Percentiles rank a stretch among this genome's conserved stretches.
phyloP scores from a whole-genome alignment of 2,329 filamentous ascomycete genomes.

The Magnaporthales sp. region DNA sequence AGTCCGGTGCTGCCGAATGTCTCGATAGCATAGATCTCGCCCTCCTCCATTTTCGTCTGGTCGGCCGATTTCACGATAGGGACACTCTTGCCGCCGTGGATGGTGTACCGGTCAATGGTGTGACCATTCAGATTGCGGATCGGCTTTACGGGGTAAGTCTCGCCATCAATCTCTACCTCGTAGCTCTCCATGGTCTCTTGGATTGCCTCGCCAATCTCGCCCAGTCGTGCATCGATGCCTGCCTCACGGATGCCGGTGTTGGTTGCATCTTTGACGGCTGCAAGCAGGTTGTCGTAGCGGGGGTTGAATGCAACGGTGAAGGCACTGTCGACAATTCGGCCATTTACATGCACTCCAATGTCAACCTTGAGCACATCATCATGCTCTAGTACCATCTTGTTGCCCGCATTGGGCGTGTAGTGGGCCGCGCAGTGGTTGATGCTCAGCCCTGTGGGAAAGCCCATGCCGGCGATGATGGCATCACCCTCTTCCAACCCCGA shows the following conservation, averaged over 20 bases:
- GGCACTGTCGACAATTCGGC: constrained; percentile 71
- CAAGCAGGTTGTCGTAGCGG: constrained; percentile 65
- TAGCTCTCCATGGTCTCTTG: constrained; percentile 93
- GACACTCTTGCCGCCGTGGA: constrained; percentile 88
- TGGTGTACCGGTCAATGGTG: constrained; percentile 81
- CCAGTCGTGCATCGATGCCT: constrained; percentile 83
- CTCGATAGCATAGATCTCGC: constrained; percentile 90
- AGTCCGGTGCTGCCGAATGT: constrained; percentile 92
- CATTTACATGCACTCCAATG: constrained; percentile 74
- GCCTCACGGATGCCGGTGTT: constrained; percentile 86
- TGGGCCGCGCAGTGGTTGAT: constrained; percentile 78
- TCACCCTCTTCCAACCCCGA: constrained; percentile 69
- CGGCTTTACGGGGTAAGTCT: constrained; percentile 70
- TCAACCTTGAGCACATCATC: constrained; percentile 78
- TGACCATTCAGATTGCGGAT: constrained; percentile 86
- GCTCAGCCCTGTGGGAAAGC: constrained; percentile 74
- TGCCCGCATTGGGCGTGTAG: constrained; percentile 76
- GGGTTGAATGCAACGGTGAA: constrained; percentile 73
- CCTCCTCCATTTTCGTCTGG: constrained; percentile 95
- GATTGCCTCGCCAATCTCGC: constrained; percentile 74
- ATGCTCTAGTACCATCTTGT: constrained; percentile 63
- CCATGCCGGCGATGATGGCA: constrained; percentile 67
- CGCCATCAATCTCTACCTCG: constrained; percentile 75
- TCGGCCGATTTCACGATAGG: constrained; percentile 86
- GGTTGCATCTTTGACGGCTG: constrained; percentile 66